phyloP scores from a whole-genome alignment of 306 rosid genomes.

The Pueraria montana region DNA sequence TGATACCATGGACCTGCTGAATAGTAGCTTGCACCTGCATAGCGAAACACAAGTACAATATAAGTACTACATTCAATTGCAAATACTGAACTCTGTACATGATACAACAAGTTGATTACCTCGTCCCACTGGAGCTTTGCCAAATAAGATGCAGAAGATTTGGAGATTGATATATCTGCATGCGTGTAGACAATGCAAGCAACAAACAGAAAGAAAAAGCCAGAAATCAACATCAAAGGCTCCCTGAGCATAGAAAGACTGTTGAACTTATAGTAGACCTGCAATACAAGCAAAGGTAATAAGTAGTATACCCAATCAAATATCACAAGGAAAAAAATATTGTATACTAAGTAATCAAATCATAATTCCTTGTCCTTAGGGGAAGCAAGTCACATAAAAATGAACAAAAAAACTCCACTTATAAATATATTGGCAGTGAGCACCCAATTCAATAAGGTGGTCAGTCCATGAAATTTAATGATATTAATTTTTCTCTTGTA shows the following conservation, averaged over 20 bases:
- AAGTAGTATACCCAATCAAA: conserved; percentile 29
- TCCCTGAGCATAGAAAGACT: conserved; percentile 88
- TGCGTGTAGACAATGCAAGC: conserved; percentile 80
- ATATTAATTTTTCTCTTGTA: background rate
- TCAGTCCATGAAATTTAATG: conserved; percentile 36
- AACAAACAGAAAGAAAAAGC: conserved; percentile 81
- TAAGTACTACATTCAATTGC: conserved; percentile 24
- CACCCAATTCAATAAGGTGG: conserved; percentile 36
- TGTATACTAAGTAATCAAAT: background rate
- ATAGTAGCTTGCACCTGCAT: conserved; percentile 83
- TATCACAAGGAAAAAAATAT: conserved; percentile 29
- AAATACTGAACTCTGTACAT: conserved; percentile 31
- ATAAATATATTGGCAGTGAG: conserved; percentile 4
- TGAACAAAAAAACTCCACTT: background rate
- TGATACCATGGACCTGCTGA: conserved; percentile 67
- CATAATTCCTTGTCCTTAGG: conserved; percentile 5
- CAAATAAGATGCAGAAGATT: conserved; percentile 91
- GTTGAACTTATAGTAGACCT: conserved; percentile 94
- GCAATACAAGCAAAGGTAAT: conserved; percentile 53
- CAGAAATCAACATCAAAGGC: conserved; percentile 92
- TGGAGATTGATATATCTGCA: conserved; percentile 91
- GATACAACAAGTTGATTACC: conserved; percentile 57
- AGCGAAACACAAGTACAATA: conserved; percentile 32
- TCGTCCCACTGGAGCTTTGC: conserved; percentile 98
- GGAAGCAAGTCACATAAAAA: conserved; percentile 11